Evolutionary conservation across 2,329 filamentous ascomycete genomes (phyloP), one percentile per base, ranked within the genome.

Genomic region (Stemphylium vesicarium): DNA sequence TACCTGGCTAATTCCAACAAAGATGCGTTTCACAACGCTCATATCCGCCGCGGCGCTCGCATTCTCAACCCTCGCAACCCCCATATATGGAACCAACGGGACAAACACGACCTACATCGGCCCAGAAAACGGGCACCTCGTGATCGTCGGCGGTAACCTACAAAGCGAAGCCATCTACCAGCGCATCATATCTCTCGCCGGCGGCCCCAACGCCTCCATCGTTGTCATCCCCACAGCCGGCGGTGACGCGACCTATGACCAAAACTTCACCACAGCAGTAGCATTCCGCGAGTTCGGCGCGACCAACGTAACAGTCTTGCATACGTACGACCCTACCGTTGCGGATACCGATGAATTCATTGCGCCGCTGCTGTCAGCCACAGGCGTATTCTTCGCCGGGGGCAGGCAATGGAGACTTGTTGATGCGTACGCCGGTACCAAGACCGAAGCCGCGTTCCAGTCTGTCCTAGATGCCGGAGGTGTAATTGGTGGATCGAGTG

Each of bases 391-490:
- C 43, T 66, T 68, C 16, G 66, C 61, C 10, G 66, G 66, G 16
- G 65, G 64, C 1, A 45, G 66, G 8, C 65, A 69, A 40, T 69
- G 66, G 66, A 50, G 66, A 4, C 53, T 68, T 6, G 65, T 68
- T 1, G 65, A 68, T 46, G 65, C 65, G 4, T 69, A 69, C 38
- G 62, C 63, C 1, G 65, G 62, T 1, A 69, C 66, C 2, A 68
- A 68, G 20, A 56, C 62, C 4, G 65, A 69, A 42, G 45, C 22
- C 24, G 65, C 65, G 1, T 58, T 69, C 3, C 57, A 64, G 33
- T 43, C 53, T 0, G 63, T 69, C 9, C 49, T 69, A 1, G 60
- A 64, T 15, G 49, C 56, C 2, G 64, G 65, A 12, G 65, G 64
- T 12, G 65, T 69, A 1, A 62, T 69, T 2, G 56, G 57, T 5